Evolutionary conservation across 306 rosid genomes (phyloP).

Genomic region (Heteromeles arbutifolia): DNA sequence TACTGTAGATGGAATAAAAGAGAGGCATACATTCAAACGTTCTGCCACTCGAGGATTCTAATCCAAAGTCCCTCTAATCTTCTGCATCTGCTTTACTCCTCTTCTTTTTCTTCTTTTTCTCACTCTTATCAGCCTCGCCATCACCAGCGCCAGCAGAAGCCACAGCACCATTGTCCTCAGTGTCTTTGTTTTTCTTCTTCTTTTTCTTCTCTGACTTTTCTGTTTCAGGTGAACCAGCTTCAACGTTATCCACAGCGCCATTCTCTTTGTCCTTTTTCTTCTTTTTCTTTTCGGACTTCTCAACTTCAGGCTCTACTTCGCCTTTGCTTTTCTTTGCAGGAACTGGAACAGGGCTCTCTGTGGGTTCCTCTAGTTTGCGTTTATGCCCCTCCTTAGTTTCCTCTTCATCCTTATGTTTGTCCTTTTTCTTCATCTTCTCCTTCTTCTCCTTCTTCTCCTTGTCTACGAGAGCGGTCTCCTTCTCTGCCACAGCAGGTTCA

Average conservation of each 20-base stretch:
- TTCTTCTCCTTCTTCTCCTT: conserved; percentile 18
- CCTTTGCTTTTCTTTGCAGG: conserved; percentile 50
- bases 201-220: conserved; percentile 71
- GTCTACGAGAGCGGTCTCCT: conserved; percentile 6
- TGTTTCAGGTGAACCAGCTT: conserved; percentile 32
- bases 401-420: conserved; percentile 14
- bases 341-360: conserved; percentile 23
- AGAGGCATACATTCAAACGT: conserved; percentile 9
- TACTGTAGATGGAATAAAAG: conserved; percentile 10
- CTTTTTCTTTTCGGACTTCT: conserved; percentile 40
- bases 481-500: conserved; percentile 17
- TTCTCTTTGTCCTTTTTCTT: conserved; percentile 49
- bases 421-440: neutral
- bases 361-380: conserved; percentile 37
- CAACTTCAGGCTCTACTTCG: conserved; percentile 32
- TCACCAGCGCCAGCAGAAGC: conserved; percentile 5
- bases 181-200: conserved; percentile 54
- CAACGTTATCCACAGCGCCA: conserved; percentile 20
- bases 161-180: conserved; percentile 23
- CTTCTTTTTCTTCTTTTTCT: conserved; percentile 57
- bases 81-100: conserved; percentile 44
- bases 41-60: conserved; percentile 1
- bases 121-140: conserved; percentile 40
- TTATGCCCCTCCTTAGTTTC: conserved; percentile 34
- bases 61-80: conserved; percentile 21